Conservation (phyloP, 768 basidiomycete genomes). For the Roridomyces roridus region DNA sequence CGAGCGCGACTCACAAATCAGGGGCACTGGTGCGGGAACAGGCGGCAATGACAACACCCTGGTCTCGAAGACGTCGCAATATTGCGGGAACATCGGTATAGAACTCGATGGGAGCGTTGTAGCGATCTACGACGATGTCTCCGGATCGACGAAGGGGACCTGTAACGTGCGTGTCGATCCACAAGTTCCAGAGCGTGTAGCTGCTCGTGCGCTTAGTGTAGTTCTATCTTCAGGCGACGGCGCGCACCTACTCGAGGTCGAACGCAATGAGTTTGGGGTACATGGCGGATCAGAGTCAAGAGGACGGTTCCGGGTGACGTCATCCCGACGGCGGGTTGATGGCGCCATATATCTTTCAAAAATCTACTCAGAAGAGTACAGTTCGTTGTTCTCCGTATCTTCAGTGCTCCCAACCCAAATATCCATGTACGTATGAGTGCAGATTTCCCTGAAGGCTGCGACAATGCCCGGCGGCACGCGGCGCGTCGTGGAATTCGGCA, state of each 20-base stretch:
- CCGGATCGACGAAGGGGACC: conserved; percentile 61
- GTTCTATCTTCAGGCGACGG: neutral
- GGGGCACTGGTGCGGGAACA: conserved; percentile 78
- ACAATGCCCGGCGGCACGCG: too few relatives aligned
- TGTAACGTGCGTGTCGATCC: conserved; percentile 82
- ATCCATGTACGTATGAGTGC: too few relatives aligned
- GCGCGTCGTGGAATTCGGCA: too few relatives aligned
- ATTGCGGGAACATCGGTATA: conserved; percentile 81
- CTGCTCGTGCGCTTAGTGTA: conserved; percentile 39
- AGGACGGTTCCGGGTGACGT: too few relatives aligned
- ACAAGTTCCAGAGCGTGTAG: conserved; percentile 87
- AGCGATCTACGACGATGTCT: conserved; percentile 57
- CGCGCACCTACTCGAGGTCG: conserved; percentile 72
- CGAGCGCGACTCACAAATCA: conserved; percentile 58
- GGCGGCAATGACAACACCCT: conserved; percentile 64
- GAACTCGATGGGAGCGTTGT: conserved; percentile 57
- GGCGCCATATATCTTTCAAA: neutral
- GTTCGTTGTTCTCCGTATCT: too few relatives aligned
- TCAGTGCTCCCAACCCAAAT: neutral
- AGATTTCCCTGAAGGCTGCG: too few relatives aligned
- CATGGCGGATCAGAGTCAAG: too few relatives aligned
- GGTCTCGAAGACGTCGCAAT: conserved; percentile 59
- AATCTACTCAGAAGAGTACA: too few relatives aligned
- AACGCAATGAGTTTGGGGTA: conserved; percentile 74
- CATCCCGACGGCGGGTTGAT: too few relatives aligned